Conservation (phyloP, 441 rosid species). For the Manihot esculenta region DNA sequence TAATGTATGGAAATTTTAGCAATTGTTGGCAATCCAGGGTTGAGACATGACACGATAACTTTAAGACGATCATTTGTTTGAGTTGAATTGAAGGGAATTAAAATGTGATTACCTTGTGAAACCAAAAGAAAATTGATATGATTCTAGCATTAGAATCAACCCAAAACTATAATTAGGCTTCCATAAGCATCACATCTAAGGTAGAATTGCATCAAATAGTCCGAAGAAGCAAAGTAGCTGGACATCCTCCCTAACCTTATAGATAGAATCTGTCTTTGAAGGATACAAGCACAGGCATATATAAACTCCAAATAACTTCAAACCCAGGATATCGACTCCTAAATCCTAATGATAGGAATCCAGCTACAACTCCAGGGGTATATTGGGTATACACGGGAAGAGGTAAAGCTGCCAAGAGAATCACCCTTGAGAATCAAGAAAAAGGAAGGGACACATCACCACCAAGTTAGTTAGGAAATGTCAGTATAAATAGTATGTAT, state of each 20-base stretch:
- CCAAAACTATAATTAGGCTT: background rate
- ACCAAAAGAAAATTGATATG: too few relatives aligned
- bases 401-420: too few relatives aligned
- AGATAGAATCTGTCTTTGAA: background rate
- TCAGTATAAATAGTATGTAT: too few relatives aligned
- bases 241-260: background rate
- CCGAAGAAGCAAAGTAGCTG: background rate
- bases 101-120: background rate
- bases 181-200: background rate
- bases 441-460: too few relatives aligned
- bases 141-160: too few relatives aligned
- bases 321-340: background rate
- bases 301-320: too few relatives aligned
- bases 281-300: background rate
- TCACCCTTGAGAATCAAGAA: too few relatives aligned
- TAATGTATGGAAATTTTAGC: background rate
- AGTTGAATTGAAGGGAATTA: background rate
- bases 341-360: too few relatives aligned
- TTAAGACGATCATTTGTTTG: background rate
- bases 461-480: too few relatives aligned
- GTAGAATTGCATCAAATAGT: background rate
- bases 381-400: too few relatives aligned
- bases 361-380: too few relatives aligned
- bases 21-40: background rate
- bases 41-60: background rate